Conservation (phyloP, 179 eudicot species). For the Beta macrorhiza region DNA sequence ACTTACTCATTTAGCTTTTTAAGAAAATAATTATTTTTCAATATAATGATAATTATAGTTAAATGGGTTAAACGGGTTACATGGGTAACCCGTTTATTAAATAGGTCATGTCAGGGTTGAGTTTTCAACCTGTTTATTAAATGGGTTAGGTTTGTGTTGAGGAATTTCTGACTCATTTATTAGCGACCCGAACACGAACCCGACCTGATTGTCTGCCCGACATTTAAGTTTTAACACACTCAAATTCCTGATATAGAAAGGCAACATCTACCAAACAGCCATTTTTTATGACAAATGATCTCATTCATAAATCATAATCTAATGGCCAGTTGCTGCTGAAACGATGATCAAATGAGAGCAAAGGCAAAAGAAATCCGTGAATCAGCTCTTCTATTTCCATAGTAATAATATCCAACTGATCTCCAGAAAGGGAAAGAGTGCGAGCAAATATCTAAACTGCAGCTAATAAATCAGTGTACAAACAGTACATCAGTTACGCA, state of each 20-base stretch:
- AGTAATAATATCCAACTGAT: background rate
- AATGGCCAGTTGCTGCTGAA: background rate
- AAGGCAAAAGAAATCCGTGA: background rate
- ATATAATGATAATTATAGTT: no score
- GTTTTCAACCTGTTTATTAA: no score
- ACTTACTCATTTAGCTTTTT: no score
- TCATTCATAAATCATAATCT: background rate
- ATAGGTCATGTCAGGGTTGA: no score
- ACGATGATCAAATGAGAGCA: background rate
- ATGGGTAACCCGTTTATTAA: no score
- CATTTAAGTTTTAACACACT: no score
- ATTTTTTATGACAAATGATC: background rate
- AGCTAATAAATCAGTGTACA: slow-evolving; percentile 9
- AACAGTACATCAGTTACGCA: slow-evolving; percentile 16
- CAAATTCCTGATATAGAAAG: background rate
- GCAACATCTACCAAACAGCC: background rate
- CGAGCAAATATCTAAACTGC: background rate
- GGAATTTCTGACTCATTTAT: no score
- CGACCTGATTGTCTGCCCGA: no score
- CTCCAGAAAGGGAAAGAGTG: background rate
- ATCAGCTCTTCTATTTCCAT: slow-evolving; percentile 17
- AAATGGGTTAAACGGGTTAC: no score
- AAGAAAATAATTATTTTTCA: no score
- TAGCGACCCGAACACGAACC: no score
- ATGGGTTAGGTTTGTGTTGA: no score